Conservation (phyloP, 2,329 filamentous ascomycete species). For the Alternaria tenuissima region DNA sequence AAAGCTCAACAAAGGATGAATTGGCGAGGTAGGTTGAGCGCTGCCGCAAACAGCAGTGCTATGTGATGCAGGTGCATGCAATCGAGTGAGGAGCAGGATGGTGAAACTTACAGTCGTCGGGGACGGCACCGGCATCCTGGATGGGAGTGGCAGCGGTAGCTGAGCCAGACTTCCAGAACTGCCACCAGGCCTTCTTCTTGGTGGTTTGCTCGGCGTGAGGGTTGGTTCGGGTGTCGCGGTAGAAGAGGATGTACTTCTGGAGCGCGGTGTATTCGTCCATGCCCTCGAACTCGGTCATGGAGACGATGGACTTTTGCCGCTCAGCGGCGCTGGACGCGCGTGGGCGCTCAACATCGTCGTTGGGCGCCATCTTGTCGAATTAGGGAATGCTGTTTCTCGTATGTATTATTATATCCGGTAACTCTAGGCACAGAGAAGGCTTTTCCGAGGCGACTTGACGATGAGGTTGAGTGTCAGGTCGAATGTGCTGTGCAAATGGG, state of each 20-base stretch:
- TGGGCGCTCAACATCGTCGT: conserved; percentile 48
- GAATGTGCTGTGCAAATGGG: conserved; percentile 38
- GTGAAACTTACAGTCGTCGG: conserved; percentile 60
- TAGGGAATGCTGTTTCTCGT: conserved; percentile 31
- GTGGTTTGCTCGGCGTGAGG: conserved; percentile 54
- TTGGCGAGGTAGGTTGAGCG: background rate
- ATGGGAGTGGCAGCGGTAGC: conserved; percentile 37
- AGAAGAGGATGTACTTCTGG: conserved; percentile 73
- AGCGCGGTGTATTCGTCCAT: conserved; percentile 71
- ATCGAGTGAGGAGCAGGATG: background rate
- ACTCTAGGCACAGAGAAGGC: conserved; percentile 40
- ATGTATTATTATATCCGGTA: conserved; percentile 26
- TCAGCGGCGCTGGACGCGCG: conserved; percentile 39
- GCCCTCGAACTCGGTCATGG: conserved; percentile 53
- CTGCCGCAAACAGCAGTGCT: background rate
- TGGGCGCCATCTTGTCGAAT: conserved; percentile 33
- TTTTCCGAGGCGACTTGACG: conserved; percentile 33
- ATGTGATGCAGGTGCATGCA: background rate
- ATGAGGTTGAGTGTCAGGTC: conserved; percentile 26
- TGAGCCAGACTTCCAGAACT: conserved; percentile 61
- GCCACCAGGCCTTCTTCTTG: conserved; percentile 65
- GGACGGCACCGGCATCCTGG: conserved; percentile 56
- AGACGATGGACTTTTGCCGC: conserved; percentile 48
- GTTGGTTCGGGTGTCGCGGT: conserved; percentile 66
- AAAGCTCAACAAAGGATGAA: conserved; percentile 19